Evolutionary conservation across 768 basidiomycete species (phyloP), one percentile per base, ranked within the genome.

Genomic region (Phlebiopsis flavidoalba): DNA sequence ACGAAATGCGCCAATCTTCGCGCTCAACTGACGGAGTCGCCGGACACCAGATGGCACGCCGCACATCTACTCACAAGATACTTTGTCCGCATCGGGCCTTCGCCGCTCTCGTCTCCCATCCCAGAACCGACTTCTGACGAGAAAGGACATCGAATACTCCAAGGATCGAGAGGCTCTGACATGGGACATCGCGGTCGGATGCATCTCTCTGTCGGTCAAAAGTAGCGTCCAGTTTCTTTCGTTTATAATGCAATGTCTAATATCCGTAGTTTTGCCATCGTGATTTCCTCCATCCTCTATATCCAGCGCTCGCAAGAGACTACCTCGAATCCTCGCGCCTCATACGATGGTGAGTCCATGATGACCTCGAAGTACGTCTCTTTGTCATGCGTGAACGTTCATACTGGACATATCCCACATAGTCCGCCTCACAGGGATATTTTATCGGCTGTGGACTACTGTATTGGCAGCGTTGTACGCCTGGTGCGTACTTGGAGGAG

Each of bases 31-130:
- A 68, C 69, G 8, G 77, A 73, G 2, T 85, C 81, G 0, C 77
- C 76, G 0, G 80, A 87, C 60, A 87, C 87, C 15, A 78, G 85
- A 3, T 88, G 87, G 64, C 86, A 88, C 59, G 87, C 87, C 0
- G 82, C 75, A 0, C 80, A 83, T 67, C 70, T 88, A 62, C 85
- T 88, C 63, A 71, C 78, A 22, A 77, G 84, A 19, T 88, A 84
- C 60, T 81, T 85, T 64, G 73, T 76, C 33, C 67, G 78, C 24
- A 69, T 82, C 0, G 72, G 75, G 63, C 63, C 68, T 6, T 57
- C 61, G 26, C 47, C 61, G 8, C 15, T 58, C 6, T 58, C 64
- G 0, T 53, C 62, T 7, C 57, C 62, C 11, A 40, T 48, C 10
- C 35, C 53, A n/a, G 37, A 26, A 8, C 52, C 22, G 1, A 33